These are phyloP conservation scores for Talaromyces nanjingensis DNA, from an alignment of 495 filamentous ascomycete genomes.

Conservation along the genomic window DNA sequence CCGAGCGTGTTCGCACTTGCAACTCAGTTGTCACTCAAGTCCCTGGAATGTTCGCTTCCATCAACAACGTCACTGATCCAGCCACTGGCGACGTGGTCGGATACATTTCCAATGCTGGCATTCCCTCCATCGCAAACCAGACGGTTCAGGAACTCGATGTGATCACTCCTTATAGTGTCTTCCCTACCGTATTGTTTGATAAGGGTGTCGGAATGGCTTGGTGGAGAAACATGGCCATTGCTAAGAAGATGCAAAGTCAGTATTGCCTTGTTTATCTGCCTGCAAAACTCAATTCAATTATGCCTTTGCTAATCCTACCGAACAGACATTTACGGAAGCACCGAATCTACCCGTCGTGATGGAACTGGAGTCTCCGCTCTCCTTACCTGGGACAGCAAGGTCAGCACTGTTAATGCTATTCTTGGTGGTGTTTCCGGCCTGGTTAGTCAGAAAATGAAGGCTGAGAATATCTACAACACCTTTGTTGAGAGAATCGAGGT, in stretches of 20 bases:
- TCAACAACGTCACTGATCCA: slow-evolving; percentile 27
- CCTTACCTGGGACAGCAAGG: slow-evolving; percentile 30
- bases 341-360: slow-evolving; percentile 26
- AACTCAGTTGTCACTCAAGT: slow-evolving; percentile 22
- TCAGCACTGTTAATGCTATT: slow-evolving; percentile 25
- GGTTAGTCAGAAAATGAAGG: slow-evolving; percentile 25
- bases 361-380: slow-evolving; percentile 24
- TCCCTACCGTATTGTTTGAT: slow-evolving; percentile 22
- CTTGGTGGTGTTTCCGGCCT: slow-evolving; percentile 23
- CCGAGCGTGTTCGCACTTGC: slow-evolving; percentile 29
- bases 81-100: slow-evolving; percentile 20
- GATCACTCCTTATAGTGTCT: slow-evolving; percentile 27
- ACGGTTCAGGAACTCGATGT: slow-evolving; percentile 26
- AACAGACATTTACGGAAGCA: slow-evolving; percentile 26
- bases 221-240: slow-evolving; percentile 31
- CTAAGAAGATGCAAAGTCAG: slow-evolving; percentile 31
- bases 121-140: slow-evolving; percentile 24
- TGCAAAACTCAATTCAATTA: slow-evolving; percentile 7
- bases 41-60: slow-evolving; percentile 30
- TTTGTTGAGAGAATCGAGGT: slow-evolving; percentile 3
- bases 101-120: slow-evolving; percentile 27
- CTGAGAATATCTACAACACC: slow-evolving; percentile 22
- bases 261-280: neutral
- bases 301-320: neutral
- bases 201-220: slow-evolving; percentile 27